phyloP scores from a whole-genome alignment of 176 grass and related monocot species.

The Tillandsia leiboldiana region DNA sequence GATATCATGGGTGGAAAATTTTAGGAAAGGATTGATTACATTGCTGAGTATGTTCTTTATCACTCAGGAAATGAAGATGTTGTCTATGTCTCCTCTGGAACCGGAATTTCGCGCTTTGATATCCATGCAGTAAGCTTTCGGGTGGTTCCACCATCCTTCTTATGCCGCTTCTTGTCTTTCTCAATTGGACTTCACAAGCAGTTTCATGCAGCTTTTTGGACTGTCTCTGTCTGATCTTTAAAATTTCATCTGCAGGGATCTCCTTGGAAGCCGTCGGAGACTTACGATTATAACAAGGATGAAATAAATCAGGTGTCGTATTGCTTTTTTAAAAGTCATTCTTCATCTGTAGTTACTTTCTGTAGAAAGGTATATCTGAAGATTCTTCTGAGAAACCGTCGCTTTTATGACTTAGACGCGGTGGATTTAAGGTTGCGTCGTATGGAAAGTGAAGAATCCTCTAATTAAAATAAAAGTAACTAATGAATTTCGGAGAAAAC shows the following conservation, averaged over 20 bases:
- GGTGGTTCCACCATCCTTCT: not conserved
- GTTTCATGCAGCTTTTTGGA: not conserved
- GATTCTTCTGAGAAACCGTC: not conserved
- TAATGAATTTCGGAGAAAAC: too few relatives aligned
- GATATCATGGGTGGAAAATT: not conserved
- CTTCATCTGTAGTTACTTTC: not conserved
- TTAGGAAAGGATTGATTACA: conserved; percentile 7
- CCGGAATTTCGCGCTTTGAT: conserved; percentile 64
- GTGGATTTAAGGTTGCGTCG: not conserved
- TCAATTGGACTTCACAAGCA: not conserved
- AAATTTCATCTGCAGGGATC: conserved; percentile 49
- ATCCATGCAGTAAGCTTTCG: conserved; percentile 39
- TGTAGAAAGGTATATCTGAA: not conserved
- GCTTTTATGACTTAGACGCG: not conserved
- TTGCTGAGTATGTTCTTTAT: conserved; percentile 5
- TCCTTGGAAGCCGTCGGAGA: conserved; percentile 61
- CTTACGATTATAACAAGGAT: conserved; percentile 90
- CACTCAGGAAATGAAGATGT: conserved; percentile 77
- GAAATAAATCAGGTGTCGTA: conserved; percentile 87
- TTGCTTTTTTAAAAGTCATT: not conserved
- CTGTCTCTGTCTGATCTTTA: conserved; percentile 7
- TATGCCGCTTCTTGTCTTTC: not conserved
- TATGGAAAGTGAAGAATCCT: not conserved
- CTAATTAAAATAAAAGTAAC: not conserved
- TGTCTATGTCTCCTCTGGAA: conserved; percentile 61